Base-by-base conservation (phyloP, 2,329 filamentous ascomycete species). In the Calonectria pseudoturangicola region DNA sequence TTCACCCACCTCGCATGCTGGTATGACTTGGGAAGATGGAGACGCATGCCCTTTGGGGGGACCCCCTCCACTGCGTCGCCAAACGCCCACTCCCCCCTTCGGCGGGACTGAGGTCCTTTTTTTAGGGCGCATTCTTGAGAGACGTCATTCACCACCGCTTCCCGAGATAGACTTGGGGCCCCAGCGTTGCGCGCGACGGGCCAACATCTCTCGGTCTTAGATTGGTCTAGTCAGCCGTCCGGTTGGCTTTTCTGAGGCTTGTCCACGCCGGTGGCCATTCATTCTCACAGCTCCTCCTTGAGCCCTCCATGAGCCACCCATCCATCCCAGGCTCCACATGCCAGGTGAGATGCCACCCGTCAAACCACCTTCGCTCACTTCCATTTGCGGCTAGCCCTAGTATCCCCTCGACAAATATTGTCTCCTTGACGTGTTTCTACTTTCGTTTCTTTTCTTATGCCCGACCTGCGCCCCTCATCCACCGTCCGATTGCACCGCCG, bases 71-170 rank as follows among this genome's bases (percentile, higher is more conserved):
- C 70, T 45, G 62, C 56, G 47, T 33, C 33, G 10, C 50, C 51
- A 69, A 66, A 63, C 70, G 72, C 67, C 70, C 70, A 33, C 65
- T 54, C 48, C 68, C 51, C 66, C 65, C 28, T 21, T 67, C 36
- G 16, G 51, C 66, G 63, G 16, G 25, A 68, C 58, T 68, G 71
- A 72, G 73, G 77, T 66, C 58, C 68, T 64, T 68, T 70, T 58
- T 68, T 70, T 64, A 74, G 72, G 70, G 72, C 73, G 75, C 73
- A 68, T 71, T 72, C 71, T 69, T 68, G 63, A 66, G 63, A 66
- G 71, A 74, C 76, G 77, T 78, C 75, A 79, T 73, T 68, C 75
- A 79, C 72, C 68, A 75, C 41, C 18, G 58, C 58, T 63, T 63
- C 58, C 58, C 70, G 39, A 72, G 65, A 72, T 63, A 50, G 65